Percentiles rank a stretch among this genome's conserved stretches.
phyloP scores from a whole-genome alignment of 2,329 filamentous ascomycete genomes.

The Exophiala alcalophila region DNA sequence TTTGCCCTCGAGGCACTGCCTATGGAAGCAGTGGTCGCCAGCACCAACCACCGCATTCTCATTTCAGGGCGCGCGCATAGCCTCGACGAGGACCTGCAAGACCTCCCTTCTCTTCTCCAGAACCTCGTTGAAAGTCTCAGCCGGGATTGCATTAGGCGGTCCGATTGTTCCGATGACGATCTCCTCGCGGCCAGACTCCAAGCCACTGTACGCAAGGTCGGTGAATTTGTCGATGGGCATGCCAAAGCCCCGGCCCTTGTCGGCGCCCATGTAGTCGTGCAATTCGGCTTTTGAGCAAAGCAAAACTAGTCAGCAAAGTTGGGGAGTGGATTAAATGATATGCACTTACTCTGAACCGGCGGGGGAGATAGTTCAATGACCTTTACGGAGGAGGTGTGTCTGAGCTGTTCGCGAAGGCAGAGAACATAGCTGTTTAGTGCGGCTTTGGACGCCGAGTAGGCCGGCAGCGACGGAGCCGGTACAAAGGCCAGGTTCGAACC shows the following conservation, averaged over 20 bases:
- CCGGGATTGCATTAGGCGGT: no score
- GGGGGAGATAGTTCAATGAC: constrained; percentile 52
- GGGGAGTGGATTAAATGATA: no score
- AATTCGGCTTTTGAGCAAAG: constrained; percentile 43
- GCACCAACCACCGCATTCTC: no score
- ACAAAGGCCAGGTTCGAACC: constrained; percentile 48
- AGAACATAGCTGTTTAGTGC: constrained; percentile 51
- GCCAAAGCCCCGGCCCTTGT: constrained; percentile 44
- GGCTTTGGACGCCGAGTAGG: constrained; percentile 55
- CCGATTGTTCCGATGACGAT: constrained; percentile 37
- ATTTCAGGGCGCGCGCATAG: no score
- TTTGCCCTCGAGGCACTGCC: no score
- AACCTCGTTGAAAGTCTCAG: constrained; percentile 36
- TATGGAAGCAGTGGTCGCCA: no score
- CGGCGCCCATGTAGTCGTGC: constrained; percentile 48
- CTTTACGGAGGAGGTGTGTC: constrained; percentile 34
- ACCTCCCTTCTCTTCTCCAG: constrained; percentile 32
- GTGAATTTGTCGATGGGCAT: constrained; percentile 50
- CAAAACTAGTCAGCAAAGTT: neutral
- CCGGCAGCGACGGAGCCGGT: constrained; percentile 46
- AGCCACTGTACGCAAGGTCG: constrained; percentile 45
- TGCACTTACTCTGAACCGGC: constrained; percentile 38
- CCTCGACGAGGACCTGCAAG: constrained; percentile 12
- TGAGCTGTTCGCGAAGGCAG: constrained; percentile 46
- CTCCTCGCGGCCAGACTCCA: constrained; percentile 44